Conservation (phyloP, 805 yeast species). For the Candida caryicola region DNA sequence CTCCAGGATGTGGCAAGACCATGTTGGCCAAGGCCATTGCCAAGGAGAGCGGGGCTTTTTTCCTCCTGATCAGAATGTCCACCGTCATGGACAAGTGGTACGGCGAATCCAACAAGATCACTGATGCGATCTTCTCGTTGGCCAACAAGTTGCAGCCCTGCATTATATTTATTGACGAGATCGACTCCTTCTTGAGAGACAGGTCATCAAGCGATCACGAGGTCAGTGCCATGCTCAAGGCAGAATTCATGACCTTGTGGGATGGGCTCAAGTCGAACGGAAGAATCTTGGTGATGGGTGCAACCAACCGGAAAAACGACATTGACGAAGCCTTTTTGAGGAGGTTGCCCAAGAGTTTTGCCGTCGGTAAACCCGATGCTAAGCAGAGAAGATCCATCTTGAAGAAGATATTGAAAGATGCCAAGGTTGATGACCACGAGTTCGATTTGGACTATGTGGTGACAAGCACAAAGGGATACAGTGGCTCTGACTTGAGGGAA, state of each 20-base stretch:
- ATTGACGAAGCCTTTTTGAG: conserved; percentile 91
- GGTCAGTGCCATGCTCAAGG: conserved; percentile 89
- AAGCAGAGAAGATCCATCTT: conserved; percentile 71
- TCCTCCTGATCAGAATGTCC: conserved; percentile 88
- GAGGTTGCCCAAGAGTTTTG: conserved; percentile 87
- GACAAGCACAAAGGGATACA: conserved; percentile 58
- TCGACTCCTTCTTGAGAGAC: conserved; percentile 89
- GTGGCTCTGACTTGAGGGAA: conserved; percentile 92
- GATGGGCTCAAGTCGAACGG: conserved; percentile 84
- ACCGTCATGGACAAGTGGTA: conserved; percentile 96
- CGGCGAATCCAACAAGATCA: conserved; percentile 92
- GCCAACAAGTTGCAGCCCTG: conserved; percentile 92
- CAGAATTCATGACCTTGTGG: conserved; percentile 97
- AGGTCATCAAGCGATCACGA: conserved; percentile 86
- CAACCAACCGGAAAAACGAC: conserved; percentile 89
- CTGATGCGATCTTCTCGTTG: conserved; percentile 86
- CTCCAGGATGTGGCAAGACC: conserved; percentile 98
- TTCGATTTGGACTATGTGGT: conserved; percentile 66
- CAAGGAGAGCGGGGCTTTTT: conserved; percentile 85
- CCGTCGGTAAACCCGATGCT: conserved; percentile 67
- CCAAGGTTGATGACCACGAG: conserved; percentile 50
- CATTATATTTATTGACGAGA: conserved; percentile 92
- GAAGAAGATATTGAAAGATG: conserved; percentile 61
- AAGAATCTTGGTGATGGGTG: conserved; percentile 84
- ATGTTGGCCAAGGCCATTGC: conserved; percentile 97